Conservation (phyloP, 176 grass and related monocot genomes). For the Eragrostis curvula region DNA sequence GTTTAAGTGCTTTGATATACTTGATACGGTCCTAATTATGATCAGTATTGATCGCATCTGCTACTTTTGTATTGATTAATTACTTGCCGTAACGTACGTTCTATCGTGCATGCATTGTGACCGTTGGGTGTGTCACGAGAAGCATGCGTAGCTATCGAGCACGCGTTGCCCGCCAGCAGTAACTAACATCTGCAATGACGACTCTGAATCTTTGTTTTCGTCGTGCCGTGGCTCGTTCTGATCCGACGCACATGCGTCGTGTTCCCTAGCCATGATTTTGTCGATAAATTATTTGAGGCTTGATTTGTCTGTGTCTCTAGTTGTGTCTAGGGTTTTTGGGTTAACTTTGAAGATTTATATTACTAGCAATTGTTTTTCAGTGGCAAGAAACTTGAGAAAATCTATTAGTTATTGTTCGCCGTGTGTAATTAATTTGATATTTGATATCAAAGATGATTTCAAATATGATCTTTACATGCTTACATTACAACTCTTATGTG, state of each 20-base stretch:
- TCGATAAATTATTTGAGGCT: not conserved
- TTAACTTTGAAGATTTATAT: not conserved
- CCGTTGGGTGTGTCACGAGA: conserved; percentile 27
- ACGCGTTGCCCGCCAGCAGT: not conserved
- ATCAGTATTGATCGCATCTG: not conserved
- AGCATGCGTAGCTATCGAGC: not conserved
- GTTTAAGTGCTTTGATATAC: not conserved
- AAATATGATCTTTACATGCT: too few relatives aligned
- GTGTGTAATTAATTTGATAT: too few relatives aligned
- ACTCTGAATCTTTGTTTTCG: not conserved
- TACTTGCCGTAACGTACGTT: not conserved
- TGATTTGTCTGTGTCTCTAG: not conserved
- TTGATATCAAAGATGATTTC: too few relatives aligned
- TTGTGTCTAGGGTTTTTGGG: not conserved
- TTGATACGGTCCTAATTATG: not conserved
- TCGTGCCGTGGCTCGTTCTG: not conserved
- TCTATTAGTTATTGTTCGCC: too few relatives aligned
- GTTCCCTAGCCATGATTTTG: not conserved
- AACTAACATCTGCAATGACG: not conserved
- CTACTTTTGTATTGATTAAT: not conserved
- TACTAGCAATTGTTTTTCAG: too few relatives aligned
- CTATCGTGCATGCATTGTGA: conserved; percentile 3
- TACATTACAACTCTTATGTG: too few relatives aligned
- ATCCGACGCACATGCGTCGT: not conserved
- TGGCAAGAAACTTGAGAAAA: too few relatives aligned